Percentiles rank a stretch among this genome's conserved stretches.
Evolutionary conservation across 2,329 filamentous ascomycete genomes (phyloP).

Genomic region (Colletotrichum noveboracense): DNA sequence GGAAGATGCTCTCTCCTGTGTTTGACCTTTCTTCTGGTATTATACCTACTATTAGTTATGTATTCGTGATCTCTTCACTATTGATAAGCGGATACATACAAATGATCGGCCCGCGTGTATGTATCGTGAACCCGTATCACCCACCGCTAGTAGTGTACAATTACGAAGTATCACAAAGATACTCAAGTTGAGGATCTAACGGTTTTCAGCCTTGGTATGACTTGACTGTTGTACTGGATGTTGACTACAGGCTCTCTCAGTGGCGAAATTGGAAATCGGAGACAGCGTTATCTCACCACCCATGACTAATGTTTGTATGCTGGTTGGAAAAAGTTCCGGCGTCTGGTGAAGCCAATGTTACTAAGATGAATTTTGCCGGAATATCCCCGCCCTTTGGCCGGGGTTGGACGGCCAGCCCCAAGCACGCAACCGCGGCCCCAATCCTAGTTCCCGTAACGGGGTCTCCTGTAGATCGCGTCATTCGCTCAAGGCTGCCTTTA

Average conservation of each 20-base stretch:
- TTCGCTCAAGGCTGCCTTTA: background rate
- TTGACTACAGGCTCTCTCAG: background rate
- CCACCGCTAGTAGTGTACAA: background rate
- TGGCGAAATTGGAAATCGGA: background rate
- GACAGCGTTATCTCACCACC: background rate
- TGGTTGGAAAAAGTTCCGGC: background rate
- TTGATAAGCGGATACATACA: background rate
- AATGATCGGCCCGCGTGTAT: background rate
- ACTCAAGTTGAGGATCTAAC: background rate
- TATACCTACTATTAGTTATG: accelerated
- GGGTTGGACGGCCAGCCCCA: background rate
- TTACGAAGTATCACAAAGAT: background rate
- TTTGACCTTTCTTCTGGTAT: background rate
- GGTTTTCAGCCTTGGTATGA: background rate
- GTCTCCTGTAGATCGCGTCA: background rate
- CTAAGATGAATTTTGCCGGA: background rate
- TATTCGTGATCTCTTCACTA: background rate
- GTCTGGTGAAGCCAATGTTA: background rate
- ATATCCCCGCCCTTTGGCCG: background rate
- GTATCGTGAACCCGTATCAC: background rate
- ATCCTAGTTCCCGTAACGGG: background rate
- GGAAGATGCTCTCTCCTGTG: background rate
- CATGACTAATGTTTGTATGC: accelerated
- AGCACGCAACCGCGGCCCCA: background rate
- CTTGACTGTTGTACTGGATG: background rate